A percentile compares a stretch with the other conserved stretches of the same genome.
Conservation (phyloP, 495 filamentous ascomycete genomes). For the Hyaloscypha hepaticicola region DNA sequence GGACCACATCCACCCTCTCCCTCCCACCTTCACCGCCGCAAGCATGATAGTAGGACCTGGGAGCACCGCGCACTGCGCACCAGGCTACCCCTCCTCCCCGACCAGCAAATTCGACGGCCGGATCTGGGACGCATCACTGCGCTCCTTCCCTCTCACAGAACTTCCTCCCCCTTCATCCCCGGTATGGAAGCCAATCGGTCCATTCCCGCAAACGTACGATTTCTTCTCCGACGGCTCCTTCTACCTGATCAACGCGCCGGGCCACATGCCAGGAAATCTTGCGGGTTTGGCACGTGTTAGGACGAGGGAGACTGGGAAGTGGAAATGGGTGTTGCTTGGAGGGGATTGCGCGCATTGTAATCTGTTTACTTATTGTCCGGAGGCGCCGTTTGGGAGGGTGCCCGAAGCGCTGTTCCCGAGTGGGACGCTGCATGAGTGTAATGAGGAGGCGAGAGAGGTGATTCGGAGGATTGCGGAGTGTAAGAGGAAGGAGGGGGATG, state of each 20-base stretch:
- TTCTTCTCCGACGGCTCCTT: neutral
- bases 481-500: neutral
- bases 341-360: conserved; percentile 3
- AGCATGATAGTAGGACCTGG: neutral
- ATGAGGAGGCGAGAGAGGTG: neutral
- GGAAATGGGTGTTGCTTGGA: neutral
- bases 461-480: neutral
- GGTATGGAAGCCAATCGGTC: neutral
- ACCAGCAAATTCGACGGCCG: neutral
- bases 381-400: neutral
- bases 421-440: neutral
- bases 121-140: conserved; percentile 1
- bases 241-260: neutral
- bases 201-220: neutral
- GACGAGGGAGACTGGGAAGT: neutral
- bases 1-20: neutral
- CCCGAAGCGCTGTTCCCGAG: neutral
- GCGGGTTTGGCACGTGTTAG: neutral
- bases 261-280: neutral
- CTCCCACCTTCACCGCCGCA: neutral
- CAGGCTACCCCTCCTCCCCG: neutral
- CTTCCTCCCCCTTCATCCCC: neutral
- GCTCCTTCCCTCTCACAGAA: neutral
- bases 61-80: neutral
- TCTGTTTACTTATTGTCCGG: neutral